Evolutionary conservation across 2,329 filamentous ascomycete species (phyloP), one percentile per base, ranked within the genome.

Genomic region (Kalaharituber pfeilii): DNA sequence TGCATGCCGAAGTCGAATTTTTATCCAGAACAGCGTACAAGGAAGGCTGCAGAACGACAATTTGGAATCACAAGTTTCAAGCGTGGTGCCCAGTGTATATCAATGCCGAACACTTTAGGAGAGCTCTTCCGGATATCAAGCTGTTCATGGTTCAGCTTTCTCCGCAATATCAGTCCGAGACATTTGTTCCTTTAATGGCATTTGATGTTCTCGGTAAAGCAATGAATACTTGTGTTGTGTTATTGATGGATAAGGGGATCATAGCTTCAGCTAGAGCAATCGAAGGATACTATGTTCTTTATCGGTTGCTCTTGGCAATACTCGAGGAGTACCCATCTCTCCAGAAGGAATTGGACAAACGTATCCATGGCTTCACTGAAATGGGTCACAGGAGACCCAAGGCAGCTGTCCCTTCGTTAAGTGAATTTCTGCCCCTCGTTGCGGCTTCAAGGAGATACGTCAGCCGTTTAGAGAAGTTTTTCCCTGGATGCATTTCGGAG

Each of bases 61-160:
- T 54, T 1, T 59, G 57, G 57, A 59, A 59, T 33, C 53, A 56
- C 27, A 52, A 53, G 27, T 59, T 59, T 45, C 56, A 52, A 9
- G 50, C 54, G 9, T 59, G 57, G 57, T 57, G 54, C 33, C 57
- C 57, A 6, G 54, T 59, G 52, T 59, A 53, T 50, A 52, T 59
- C 11, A 39, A 54, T 36, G 54, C 54, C 13, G 57, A 59, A 33
- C 57, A 59, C 27, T 59, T 59, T 24, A 52, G 51, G 26, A 52
- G 57, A 4, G 56, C 56, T 5, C 15, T 58, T 2, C 56, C 56
- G 18, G 56, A 58, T 50, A 58, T 58, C 25, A 52, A 58, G 33
- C 52, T 54, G 30, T 58, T 58, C 49, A 56, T 58, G 53, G 54
- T 56, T 20, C 42, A 56, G 15, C n/a, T 36, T 9, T 9, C 9